Base-by-base conservation (phyloP, 225 moss, liverwort and hornwort genomes). In the Polytrichum commune region DNA sequence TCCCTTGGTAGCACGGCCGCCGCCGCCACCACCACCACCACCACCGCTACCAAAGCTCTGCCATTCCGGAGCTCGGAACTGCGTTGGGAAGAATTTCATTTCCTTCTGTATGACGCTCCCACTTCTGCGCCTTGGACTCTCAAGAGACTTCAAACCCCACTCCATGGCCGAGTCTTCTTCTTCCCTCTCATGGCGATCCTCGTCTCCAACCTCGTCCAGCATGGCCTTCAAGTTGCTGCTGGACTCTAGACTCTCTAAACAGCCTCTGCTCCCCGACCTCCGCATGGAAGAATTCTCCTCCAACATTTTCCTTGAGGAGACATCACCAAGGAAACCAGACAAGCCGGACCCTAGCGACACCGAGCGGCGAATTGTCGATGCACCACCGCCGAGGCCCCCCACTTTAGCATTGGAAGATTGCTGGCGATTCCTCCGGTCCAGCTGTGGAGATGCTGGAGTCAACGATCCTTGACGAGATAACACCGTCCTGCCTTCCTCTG, bases 281-380 rank as follows among this genome's bases (percentile, higher is more conserved):
- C 73, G 66, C 75, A 83, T 71, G 29, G 68, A 53, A 0, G 69
- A 71, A 27, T 70, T 73, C 18, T 77, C 86, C 19, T 80, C 85
- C 0, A 85, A 16, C 0, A 74, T 35, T n/a, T 86, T 86, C n/a
- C 77, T 55, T 0, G 66, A 53, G 13, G 75, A 55, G 53, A 24
- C 56, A 4, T 69, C 64, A 28, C 84, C 75, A 23, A 83, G 27
- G 55, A 86, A 83, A 7, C 74, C 86, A 19, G 86, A 86, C 29
- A 86, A 67, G 38, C 82, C 82, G 4, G 82, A 83, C 46, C 86
- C 86, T n/a, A 83, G 62, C 4, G 86, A 86, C 6, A 82, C 77
- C 35, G 82, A 75, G 23, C 86, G 82, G 4, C 72, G 77, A 18
- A 86, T 70, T 29, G 77, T 73, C 10, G 32, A 62, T 8, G 27